Percentiles rank a stretch among this genome's conserved stretches.
Evolutionary conservation across 768 basidiomycete species (phyloP).

Genomic region (Phaffia tasmanica): DNA sequence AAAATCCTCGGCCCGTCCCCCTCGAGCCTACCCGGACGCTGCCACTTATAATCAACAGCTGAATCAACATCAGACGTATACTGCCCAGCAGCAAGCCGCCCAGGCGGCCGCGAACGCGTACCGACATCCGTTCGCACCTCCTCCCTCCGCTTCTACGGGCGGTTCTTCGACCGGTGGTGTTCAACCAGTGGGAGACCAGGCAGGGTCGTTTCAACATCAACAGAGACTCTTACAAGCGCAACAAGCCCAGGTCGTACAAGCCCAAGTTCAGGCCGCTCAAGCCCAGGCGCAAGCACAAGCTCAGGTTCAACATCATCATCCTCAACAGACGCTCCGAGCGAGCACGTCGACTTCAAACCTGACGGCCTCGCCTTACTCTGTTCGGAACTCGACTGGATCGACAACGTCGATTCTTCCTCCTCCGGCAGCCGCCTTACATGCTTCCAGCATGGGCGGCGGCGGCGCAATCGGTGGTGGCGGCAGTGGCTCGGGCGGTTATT

Average conservation of each 20-base stretch:
- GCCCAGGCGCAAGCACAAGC: conserved; percentile 29
- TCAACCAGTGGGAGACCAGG: conserved; percentile 22
- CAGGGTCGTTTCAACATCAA: conserved; percentile 24
- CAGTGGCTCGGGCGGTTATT: conserved; percentile 52
- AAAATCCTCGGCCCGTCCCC: conserved; percentile 59
- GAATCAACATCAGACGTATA: conserved; percentile 85
- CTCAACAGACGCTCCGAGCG: conserved; percentile 15
- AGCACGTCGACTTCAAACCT: conserved; percentile 14
- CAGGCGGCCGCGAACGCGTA: conserved; percentile 43
- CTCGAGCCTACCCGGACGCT: conserved; percentile 79
- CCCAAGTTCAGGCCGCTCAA: conserved; percentile 28
- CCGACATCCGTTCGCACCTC: conserved; percentile 70
- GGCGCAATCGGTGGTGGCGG: background rate
- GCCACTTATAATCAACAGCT: conserved; percentile 90
- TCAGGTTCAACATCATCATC: conserved; percentile 23
- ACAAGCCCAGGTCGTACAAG: conserved; percentile 24
- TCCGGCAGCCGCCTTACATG: conserved; percentile 17
- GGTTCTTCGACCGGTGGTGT: conserved; percentile 16
- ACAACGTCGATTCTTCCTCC: conserved; percentile 17
- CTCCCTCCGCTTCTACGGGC: conserved; percentile 30
- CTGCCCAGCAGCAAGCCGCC: conserved; percentile 67
- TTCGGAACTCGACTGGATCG: conserved; percentile 19
- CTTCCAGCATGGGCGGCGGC: background rate
- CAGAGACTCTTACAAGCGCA: conserved; percentile 26
- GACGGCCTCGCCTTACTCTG: conserved; percentile 12